phyloP scores from a whole-genome alignment of 2,329 filamentous ascomycete genomes.

The Penicillium sp. region DNA sequence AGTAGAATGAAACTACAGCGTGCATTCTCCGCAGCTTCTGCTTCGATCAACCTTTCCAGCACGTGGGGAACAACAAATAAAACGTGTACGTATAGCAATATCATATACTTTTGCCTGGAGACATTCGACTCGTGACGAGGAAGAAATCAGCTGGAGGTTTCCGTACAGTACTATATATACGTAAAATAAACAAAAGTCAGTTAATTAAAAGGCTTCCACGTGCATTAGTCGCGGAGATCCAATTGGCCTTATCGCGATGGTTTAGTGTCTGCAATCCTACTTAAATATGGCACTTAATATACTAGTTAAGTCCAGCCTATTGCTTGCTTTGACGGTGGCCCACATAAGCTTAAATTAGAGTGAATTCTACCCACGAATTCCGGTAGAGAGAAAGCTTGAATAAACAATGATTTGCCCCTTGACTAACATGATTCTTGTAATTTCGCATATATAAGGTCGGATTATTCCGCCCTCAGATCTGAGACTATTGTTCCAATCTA shows the following conservation, averaged over 20 bases:
- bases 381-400: neutral
- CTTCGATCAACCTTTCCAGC: neutral
- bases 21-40: too few relatives aligned
- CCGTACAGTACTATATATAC: too few relatives aligned
- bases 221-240: conserved; percentile 1
- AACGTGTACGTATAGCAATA: neutral
- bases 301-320: neutral
- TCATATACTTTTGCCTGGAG: neutral
- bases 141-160: neutral
- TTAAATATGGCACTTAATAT: conserved; percentile 1
- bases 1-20: too few relatives aligned
- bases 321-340: neutral
- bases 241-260: conserved; percentile 2
- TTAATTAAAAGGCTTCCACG: neutral
- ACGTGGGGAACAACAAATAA: neutral
- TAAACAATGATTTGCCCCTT: neutral
- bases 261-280: neutral
- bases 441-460: neutral
- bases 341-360: too few relatives aligned
- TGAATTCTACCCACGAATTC: too few relatives aligned
- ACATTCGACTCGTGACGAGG: neutral
- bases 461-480: neutral
- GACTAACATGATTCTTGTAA: neutral
- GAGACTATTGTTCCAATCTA: neutral
- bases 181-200: too few relatives aligned